Percentiles rank a stretch among this genome's conserved stretches.
Evolutionary conservation across 345 rosid species (phyloP).

Genomic region (Isatis tinctoria): DNA sequence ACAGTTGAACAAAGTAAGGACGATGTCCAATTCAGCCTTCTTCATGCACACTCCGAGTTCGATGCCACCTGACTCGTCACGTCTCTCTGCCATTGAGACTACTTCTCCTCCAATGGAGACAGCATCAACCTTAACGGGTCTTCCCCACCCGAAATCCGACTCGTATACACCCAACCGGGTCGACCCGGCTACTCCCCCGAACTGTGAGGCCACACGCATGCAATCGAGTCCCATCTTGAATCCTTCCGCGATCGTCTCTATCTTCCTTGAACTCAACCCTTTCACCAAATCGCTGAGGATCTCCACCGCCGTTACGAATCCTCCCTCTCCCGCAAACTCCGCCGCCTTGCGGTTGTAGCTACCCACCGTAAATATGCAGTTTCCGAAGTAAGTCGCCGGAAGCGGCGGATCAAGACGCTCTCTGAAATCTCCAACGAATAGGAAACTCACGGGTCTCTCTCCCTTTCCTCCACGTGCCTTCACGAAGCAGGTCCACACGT

Average conservation of each 20-base stretch:
- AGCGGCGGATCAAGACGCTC: neutral
- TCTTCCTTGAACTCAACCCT: neutral
- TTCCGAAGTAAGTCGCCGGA: constrained; percentile 27
- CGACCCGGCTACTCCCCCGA: constrained; percentile 23
- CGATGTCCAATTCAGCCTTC: constrained; percentile 5
- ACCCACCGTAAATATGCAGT: constrained; percentile 22
- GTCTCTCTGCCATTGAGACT: constrained; percentile 25
- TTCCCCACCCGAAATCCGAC: constrained; percentile 30
- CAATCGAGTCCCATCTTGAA: neutral
- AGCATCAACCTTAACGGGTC: constrained; percentile 13
- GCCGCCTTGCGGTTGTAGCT: neutral
- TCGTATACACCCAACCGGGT: constrained; percentile 24
- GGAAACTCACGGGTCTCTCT: constrained; percentile 8
- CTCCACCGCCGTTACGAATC: constrained; percentile 12
- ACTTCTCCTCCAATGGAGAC: neutral
- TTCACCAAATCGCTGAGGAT: constrained; percentile 10
- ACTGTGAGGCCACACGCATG: neutral
- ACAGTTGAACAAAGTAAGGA: neutral
- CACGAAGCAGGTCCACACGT: constrained; percentile 22
- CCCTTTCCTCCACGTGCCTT: constrained; percentile 15
- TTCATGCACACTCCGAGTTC: constrained; percentile 28
- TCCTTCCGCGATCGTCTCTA: neutral
- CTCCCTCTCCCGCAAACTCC: constrained; percentile 12
- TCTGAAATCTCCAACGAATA: constrained; percentile 2
- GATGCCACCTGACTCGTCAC: constrained; percentile 24